Evolutionary conservation across 257 asterid species (phyloP).

Genomic region (Marsdenia floribunda): DNA sequence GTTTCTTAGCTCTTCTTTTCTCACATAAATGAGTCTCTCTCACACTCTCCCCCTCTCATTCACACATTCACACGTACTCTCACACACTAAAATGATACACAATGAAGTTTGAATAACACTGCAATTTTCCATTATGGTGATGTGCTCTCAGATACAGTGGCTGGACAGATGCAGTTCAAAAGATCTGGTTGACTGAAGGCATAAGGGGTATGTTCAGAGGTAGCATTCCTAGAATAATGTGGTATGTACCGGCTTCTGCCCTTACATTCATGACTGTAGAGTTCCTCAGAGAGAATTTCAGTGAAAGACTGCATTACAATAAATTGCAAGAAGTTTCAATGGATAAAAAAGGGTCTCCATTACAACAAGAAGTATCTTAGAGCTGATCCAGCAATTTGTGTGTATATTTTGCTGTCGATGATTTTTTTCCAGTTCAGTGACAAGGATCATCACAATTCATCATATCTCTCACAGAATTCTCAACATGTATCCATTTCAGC

Average conservation of each 20-base stretch:
- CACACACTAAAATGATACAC: background rate
- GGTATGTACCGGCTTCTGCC: slow-evolving; percentile 86
- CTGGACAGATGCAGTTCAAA: slow-evolving; percentile 55
- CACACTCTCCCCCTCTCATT: background rate
- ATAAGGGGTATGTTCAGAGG: slow-evolving; percentile 69
- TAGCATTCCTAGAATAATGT: slow-evolving; percentile 57
- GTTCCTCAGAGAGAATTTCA: slow-evolving; percentile 53
- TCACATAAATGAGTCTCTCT: background rate
- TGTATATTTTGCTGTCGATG: background rate
- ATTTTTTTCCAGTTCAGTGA: background rate
- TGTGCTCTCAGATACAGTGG: slow-evolving; percentile 55
- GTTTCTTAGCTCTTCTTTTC: background rate
- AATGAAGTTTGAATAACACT: background rate
- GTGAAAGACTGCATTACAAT: slow-evolving; percentile 11
- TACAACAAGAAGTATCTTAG: slow-evolving; percentile 54
- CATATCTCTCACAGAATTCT: background rate
- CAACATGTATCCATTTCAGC: too few species aligned
- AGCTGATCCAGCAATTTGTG: background rate
- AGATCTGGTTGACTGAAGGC: slow-evolving; percentile 75
- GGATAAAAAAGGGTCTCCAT: slow-evolving; percentile 50
- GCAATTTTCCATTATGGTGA: background rate
- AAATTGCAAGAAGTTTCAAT: slow-evolving; percentile 37
- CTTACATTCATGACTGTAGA: slow-evolving; percentile 86
- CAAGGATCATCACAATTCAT: background rate
- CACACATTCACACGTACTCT: background rate